Base-by-base conservation (phyloP, 1,139 yeast genomes). In the Kazachstania sp. region DNA sequence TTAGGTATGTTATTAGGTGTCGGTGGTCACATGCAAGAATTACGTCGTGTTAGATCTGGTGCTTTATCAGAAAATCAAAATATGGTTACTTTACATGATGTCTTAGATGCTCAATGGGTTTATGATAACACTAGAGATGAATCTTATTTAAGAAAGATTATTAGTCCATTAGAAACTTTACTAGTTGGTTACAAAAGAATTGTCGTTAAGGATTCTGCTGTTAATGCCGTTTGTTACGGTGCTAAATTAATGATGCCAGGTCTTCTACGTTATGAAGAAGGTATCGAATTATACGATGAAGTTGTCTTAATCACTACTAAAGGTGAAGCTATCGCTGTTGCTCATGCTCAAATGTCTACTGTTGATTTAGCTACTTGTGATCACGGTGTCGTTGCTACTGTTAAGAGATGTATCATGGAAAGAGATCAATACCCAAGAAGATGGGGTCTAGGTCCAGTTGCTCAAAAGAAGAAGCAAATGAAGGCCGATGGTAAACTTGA, bases 11-110 rank as follows among this genome's bases (percentile, higher is more conserved):
- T 92, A 53, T 77, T 92, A 59, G 97, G 97, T 61, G 97, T 88
- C 60, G 98, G 98, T 69, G 98, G 97, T 60, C 98, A 92, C 73
- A 92, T 92, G 98, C 98, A 92, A 78, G 98, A 92, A 73, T 83
- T 92, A 63, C 88, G 98, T 74, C 90, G 98, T 77, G 98, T 92
- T 54, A 84, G 98, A 73, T 86, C 96, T 39, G 98, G 98, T 66
- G 97, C 97, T 52, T 69, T 92, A 66, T 77, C 83, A 64, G 98
- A 92, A 73, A 77, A 75, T 62, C 97, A 92, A 66, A 84, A 84
- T 69, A 74, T 92, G 75, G 97, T 92, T 51, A 90, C 98, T 55
- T 77, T 92, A 65, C 98, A 92, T 71, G 98, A 92, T 71, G 94
- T 92, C 47, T 75, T 92, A 69, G 98, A 92, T 69, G 98, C 98